Percentiles rank a stretch among this genome's conserved stretches.
Evolutionary conservation across 176 grass and related monocot species (phyloP).

Genomic region (Canna indica): DNA sequence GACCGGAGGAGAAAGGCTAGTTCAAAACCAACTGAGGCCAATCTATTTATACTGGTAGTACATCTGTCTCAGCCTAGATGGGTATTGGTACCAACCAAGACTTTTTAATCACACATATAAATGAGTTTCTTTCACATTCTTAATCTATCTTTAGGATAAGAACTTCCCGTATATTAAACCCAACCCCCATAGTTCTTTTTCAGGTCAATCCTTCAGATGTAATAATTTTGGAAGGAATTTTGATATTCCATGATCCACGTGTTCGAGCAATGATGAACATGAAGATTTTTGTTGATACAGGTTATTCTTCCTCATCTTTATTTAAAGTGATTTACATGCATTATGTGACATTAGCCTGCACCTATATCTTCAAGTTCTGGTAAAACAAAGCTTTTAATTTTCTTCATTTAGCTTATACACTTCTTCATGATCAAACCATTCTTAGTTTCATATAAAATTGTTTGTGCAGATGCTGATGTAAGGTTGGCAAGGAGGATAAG

Average conservation of each 20-base stretch:
- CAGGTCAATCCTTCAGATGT: constrained; percentile 96
- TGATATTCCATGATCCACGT: constrained; percentile 82
- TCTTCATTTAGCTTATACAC: constrained; percentile 17
- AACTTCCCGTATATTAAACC: constrained; percentile 1
- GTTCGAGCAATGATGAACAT: constrained; percentile 91
- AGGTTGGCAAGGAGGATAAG: constrained; percentile 73
- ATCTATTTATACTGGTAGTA: too few relatives aligned
- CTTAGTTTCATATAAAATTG: background rate
- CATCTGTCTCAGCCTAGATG: too few relatives aligned
- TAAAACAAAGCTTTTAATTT: too few relatives aligned
- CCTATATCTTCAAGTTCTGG: too few relatives aligned
- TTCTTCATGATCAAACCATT: constrained; percentile 15
- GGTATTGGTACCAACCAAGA: too few relatives aligned
- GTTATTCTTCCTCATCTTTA: constrained; percentile 23
- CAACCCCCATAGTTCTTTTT: constrained; percentile 20
- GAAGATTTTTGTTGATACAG: constrained; percentile 98
- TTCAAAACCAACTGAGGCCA: too few relatives aligned
- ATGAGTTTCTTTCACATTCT: too few relatives aligned
- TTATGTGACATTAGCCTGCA: background rate
- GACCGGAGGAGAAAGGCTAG: too few relatives aligned
- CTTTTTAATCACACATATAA: too few relatives aligned
- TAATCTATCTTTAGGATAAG: background rate
- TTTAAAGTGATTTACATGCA: background rate
- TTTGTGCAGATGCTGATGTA: constrained; percentile 70
- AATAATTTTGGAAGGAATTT: constrained; percentile 91